Evolutionary conservation across 805 yeast genomes (phyloP).

Genomic region (Cyberlindnera petersonii): DNA sequence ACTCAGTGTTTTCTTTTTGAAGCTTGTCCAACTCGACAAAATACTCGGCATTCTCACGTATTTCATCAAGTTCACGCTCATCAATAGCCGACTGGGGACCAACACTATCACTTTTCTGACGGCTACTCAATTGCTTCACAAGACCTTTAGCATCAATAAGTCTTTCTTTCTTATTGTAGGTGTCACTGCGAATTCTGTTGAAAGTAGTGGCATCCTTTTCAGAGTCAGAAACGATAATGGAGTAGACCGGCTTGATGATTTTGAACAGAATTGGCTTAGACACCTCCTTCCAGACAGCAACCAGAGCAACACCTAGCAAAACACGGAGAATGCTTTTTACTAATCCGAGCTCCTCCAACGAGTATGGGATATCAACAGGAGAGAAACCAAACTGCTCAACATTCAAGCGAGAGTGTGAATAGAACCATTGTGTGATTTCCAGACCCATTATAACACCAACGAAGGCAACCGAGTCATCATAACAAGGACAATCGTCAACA

Average conservation of each 20-base stretch:
- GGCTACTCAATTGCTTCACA: conserved; percentile 14
- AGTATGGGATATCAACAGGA: conserved; percentile 39
- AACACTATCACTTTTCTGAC: conserved; percentile 17
- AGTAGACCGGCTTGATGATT: conserved; percentile 55
- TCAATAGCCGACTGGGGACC: conserved; percentile 28
- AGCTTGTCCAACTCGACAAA: conserved; percentile 22
- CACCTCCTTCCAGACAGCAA: conserved; percentile 69
- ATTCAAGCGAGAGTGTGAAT: conserved; percentile 23
- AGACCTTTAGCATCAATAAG: conserved; percentile 19
- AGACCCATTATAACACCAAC: conserved; percentile 82
- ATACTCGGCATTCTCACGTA: conserved; percentile 15
- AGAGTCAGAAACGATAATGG: conserved; percentile 15
- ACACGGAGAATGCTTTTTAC: conserved; percentile 43
- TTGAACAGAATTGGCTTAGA: conserved; percentile 65
- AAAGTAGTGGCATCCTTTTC: conserved; percentile 16
- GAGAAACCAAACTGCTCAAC: conserved; percentile 17
- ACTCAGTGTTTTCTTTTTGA: conserved; percentile 21
- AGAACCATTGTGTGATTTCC: conserved; percentile 39
- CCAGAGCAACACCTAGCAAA: conserved; percentile 54
- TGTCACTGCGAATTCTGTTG: conserved; percentile 25
- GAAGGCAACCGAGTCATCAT: conserved; percentile 91
- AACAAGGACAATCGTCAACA: conserved; percentile 92
- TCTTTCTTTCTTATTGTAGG: conserved; percentile 25
- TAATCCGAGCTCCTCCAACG: conserved; percentile 40
- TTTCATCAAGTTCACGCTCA: conserved; percentile 23